phyloP scores from a whole-genome alignment of 2,329 filamentous ascomycete species.

The Fusarium algeriense region DNA sequence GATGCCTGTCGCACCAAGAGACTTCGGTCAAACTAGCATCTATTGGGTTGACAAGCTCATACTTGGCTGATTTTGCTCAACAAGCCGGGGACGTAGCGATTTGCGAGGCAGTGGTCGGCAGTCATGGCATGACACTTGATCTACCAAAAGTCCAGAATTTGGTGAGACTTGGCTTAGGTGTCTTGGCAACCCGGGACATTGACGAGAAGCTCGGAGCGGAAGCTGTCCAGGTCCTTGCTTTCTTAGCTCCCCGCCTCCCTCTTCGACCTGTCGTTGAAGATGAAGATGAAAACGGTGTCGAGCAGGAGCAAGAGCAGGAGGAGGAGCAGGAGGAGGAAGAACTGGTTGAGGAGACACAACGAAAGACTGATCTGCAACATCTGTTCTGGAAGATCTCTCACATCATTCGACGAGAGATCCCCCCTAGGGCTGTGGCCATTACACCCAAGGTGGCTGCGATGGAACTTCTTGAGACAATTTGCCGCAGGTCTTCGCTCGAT shows the following conservation, averaged over 20 bases:
- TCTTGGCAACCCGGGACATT: conserved; percentile 72
- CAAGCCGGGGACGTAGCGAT: conserved; percentile 60
- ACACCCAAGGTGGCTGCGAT: conserved; percentile 82
- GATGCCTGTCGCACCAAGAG: conserved; percentile 78
- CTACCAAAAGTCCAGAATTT: conserved; percentile 72
- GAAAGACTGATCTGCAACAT: conserved; percentile 69
- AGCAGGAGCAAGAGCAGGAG: conserved; percentile 58
- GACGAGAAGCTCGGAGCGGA: conserved; percentile 83
- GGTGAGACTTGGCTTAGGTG: conserved; percentile 62
- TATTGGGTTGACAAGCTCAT: conserved; percentile 79
- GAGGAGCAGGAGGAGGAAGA: conserved; percentile 61
- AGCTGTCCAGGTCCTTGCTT: conserved; percentile 83
- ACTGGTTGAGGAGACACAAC: conserved; percentile 57
- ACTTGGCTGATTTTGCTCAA: conserved; percentile 83
- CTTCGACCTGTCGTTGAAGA: conserved; percentile 54
- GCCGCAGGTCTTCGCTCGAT: conserved; percentile 68
- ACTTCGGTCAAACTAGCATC: conserved; percentile 81
- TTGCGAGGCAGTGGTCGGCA: conserved; percentile 73
- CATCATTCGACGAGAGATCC: conserved; percentile 81
- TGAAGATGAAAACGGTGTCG: conserved; percentile 54
- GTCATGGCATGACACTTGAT: conserved; percentile 76
- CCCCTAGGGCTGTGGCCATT: conserved; percentile 72
- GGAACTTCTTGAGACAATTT: conserved; percentile 78
- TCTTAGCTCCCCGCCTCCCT: conserved; percentile 74
- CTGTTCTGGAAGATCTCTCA: conserved; percentile 83